phyloP scores from a whole-genome alignment of 2,329 filamentous ascomycete species.

The Trichoderma simmonsii region DNA sequence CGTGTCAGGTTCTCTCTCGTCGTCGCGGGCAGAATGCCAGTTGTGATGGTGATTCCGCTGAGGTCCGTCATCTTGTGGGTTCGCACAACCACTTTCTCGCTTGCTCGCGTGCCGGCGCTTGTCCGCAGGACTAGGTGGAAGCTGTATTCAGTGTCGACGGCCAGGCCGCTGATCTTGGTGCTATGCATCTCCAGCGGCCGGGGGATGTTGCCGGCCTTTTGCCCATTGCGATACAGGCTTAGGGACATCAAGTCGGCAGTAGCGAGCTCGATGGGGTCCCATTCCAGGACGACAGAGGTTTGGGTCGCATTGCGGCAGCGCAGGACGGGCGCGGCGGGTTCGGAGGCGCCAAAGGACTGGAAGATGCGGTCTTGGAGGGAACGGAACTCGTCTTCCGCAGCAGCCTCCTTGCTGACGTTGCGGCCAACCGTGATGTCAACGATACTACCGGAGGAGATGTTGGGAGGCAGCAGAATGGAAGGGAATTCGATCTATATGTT shows the following conservation, averaged over 20 bases:
- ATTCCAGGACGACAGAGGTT: conserved; percentile 96
- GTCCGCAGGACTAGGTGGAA: conserved; percentile 93
- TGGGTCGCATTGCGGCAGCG: conserved; percentile 96
- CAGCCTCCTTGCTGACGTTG: conserved; percentile 74
- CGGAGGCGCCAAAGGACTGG: conserved; percentile 75
- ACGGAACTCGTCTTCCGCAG: conserved; percentile 73
- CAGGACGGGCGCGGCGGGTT: conserved; percentile 73
- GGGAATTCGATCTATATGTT: conserved; percentile 86
- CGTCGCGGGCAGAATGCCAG: conserved; percentile 74
- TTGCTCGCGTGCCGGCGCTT: conserved; percentile 80
- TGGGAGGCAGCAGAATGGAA: conserved; percentile 90
- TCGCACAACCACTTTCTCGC: conserved; percentile 77
- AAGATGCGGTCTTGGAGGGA: conserved; percentile 87
- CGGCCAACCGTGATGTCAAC: conserved; percentile 95
- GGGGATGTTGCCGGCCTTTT: conserved; percentile 94
- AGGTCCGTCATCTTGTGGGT: conserved; percentile 99
- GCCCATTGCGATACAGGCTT: conserved; percentile 90
- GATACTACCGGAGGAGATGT: conserved; percentile 94
- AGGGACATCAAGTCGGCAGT: conserved; percentile 89
- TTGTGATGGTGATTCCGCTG: conserved; percentile 90
- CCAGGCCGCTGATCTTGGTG: conserved; percentile 94
- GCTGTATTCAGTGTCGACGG: conserved; percentile 93
- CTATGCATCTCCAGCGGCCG: conserved; percentile 81
- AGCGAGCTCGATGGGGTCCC: conserved; percentile 91
- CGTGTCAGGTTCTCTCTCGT: conserved; percentile 69